These are phyloP conservation scores for Tulasnella sp. DNA, from an alignment of 768 basidiomycete species.

Conservation along the genomic window DNA sequence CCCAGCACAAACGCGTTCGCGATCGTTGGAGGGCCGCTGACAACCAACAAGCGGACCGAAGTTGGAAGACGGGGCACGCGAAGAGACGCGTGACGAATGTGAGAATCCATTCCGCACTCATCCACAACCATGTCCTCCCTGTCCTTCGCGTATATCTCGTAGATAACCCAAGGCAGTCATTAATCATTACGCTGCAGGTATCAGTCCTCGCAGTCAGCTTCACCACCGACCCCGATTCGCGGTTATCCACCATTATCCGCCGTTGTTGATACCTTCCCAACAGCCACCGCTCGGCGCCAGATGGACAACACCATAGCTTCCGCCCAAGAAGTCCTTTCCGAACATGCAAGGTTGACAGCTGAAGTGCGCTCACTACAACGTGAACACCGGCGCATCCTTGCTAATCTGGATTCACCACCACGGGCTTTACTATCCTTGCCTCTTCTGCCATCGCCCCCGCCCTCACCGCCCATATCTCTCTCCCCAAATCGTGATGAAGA, in stretches of 20 bases:
- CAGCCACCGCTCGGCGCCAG: background rate
- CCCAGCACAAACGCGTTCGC: too few relatives aligned
- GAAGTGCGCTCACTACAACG: constrained; percentile 6
- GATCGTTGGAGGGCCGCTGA: too few relatives aligned
- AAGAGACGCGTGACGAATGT: too few relatives aligned
- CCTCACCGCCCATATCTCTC: constrained; percentile 6
- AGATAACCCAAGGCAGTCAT: too few relatives aligned
- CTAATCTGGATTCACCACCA: constrained; percentile 6
- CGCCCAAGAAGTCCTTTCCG: constrained; percentile 4
- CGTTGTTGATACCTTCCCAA: background rate
- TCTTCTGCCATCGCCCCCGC: background rate
- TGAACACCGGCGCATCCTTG: constrained; percentile 8
- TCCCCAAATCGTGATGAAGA: background rate
- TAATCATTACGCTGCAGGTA: too few relatives aligned
- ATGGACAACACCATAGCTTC: background rate
- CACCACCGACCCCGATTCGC: too few relatives aligned
- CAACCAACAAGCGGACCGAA: too few relatives aligned
- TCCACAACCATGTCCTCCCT: too few relatives aligned
- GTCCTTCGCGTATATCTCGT: too few relatives aligned
- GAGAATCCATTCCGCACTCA: too few relatives aligned
- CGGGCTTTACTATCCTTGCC: background rate
- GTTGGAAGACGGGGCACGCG: too few relatives aligned
- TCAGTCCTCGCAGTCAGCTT: too few relatives aligned
- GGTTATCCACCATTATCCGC: background rate
- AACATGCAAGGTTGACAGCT: constrained; percentile 3